phyloP scores from a whole-genome alignment of 139 green algal genomes.

The Coelastrella sp. region DNA sequence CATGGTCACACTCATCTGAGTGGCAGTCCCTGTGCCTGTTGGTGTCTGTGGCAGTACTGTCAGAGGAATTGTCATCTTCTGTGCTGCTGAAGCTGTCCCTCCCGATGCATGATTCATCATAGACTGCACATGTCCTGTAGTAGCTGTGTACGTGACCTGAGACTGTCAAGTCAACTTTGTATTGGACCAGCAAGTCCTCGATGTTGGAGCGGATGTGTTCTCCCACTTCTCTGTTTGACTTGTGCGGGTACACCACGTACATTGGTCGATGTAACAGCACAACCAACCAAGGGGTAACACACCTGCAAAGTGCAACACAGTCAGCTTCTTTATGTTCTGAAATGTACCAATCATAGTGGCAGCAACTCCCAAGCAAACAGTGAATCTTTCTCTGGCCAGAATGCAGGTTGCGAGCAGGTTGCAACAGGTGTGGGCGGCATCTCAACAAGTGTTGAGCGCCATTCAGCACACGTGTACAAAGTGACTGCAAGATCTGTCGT shows the following conservation, averaged over 20 bases:
- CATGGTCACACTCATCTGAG: conserved; percentile 9
- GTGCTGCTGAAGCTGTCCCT: not conserved
- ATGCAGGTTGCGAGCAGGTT: too few species aligned
- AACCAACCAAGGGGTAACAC: conserved; percentile 82
- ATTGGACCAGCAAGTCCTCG: conserved; percentile 71
- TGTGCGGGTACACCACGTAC: conserved; percentile 88
- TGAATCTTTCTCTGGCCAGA: too few species aligned
- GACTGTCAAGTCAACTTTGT: conserved; percentile 77
- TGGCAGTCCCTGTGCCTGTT: not conserved
- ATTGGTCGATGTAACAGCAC: conserved; percentile 84
- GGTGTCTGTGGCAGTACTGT: not conserved
- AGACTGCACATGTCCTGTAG: conserved; percentile 77
- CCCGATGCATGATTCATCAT: not conserved
- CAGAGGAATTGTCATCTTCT: not conserved
- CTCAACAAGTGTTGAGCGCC: too few species aligned
- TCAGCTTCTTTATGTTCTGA: not conserved
- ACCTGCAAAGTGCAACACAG: conserved; percentile 21
- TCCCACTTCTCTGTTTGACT: conserved; percentile 78
- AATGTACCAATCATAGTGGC: too few species aligned
- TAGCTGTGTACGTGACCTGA: conserved; percentile 83
- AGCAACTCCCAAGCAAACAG: too few species aligned
- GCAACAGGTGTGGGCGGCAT: too few species aligned
- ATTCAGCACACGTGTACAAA: too few species aligned
- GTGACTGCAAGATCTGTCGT: not conserved
- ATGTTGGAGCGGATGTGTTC: conserved; percentile 73